Evolutionary conservation across 805 yeast species (phyloP), one percentile per base, ranked within the genome.

Genomic region (Danielozyma ontarioensis): DNA sequence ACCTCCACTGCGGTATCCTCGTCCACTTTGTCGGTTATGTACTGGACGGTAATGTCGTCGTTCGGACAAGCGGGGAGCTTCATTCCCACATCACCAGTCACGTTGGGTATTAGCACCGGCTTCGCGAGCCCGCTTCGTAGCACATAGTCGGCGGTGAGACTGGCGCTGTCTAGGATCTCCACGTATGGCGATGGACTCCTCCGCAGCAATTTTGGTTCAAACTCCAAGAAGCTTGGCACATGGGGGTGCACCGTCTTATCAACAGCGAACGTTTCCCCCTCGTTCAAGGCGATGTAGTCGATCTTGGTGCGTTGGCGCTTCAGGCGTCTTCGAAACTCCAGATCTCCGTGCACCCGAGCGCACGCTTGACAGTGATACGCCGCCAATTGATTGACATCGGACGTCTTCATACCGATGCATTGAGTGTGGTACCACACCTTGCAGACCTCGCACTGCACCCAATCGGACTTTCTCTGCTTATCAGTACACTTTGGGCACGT

Each of bases 221-320:
- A 50, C 29, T 37, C 28, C 25, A 46, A 40, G 55, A 70, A 46
- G 31, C 41, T 33, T 31, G 57, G 32, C 52, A 74, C 60, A 49
- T 84, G 95, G 7, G 74, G 70, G 45, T 75, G 75, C 21, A 60
- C 52, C 26, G 70, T 64, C 39, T 63, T 54, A 53, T 68, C 64
- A 4, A 72, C 59, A 3, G 74, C 70, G 38, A 59, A 68, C 36
- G 50, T 64, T 53, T 78, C 81, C 4, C 95, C 95, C 35, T 79
- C 81, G 51, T 87, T 75, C 45, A 87, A 62, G 0, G 95, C 93
- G 7, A 76, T 78, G 49, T 87, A 87, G 51, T 87, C 95, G 28
- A 88, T 72, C 33, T 68, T 67, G n/a, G 64, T 57, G 26, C 48
- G 44, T 12, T 70, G 59, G 15, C 96, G 60, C 27, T 69, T 62